phyloP scores from a whole-genome alignment of 2,329 filamentous ascomycete genomes.

The Xylaria sp. region DNA sequence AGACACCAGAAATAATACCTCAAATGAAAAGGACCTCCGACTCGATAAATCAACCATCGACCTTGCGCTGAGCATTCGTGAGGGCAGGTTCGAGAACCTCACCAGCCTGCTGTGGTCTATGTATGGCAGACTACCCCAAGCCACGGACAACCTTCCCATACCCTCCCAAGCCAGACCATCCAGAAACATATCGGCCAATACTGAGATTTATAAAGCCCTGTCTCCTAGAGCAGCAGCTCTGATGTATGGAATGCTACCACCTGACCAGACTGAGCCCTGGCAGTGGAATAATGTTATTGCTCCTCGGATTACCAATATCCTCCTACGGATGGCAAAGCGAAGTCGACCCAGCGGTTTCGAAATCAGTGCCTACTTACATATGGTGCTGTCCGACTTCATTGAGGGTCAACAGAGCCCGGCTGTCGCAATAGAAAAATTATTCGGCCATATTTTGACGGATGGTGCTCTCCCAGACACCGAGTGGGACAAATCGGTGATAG shows the following conservation, averaged over 20 bases:
- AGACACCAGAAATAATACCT: neutral
- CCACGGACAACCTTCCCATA: neutral
- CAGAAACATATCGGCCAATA: neutral
- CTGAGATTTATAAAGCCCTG: neutral
- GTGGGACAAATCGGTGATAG: neutral
- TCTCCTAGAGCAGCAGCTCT: constrained; percentile 3
- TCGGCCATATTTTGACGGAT: constrained; percentile 15
- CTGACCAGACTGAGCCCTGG: constrained; percentile 10
- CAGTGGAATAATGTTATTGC: neutral
- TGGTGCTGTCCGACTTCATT: constrained; percentile 13
- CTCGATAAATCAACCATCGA: neutral
- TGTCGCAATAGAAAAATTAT: constrained; percentile 9
- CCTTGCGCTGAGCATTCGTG: constrained; percentile 4
- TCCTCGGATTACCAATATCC: constrained; percentile 25
- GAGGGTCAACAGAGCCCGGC: neutral
- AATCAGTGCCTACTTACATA: constrained; percentile 24
- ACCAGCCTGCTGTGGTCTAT: neutral
- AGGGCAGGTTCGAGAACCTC: constrained; percentile 6
- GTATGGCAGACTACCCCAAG: neutral
- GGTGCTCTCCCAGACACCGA: neutral
- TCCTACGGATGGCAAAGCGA: constrained; percentile 13
- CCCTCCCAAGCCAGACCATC: neutral
- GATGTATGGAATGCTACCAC: neutral
- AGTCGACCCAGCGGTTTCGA: neutral
- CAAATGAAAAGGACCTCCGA: neutral